phyloP scores from a whole-genome alignment of 768 basidiomycete species.

The Xerocomus potaroensis region DNA sequence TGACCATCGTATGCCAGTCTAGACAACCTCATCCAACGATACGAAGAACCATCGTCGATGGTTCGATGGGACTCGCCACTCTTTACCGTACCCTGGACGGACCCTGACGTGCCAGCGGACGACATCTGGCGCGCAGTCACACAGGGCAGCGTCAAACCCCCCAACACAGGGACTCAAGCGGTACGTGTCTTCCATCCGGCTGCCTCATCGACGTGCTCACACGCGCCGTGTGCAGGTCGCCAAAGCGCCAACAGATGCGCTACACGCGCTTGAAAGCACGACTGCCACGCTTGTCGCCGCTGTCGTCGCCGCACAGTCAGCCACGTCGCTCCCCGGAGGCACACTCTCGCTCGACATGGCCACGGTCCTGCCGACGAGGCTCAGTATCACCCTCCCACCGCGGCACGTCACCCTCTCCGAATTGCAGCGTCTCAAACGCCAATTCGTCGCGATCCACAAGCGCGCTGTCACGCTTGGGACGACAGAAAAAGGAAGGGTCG shows the following conservation, averaged over 20 bases:
- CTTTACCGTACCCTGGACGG: slow-evolving; percentile 77
- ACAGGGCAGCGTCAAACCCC: slow-evolving; percentile 76
- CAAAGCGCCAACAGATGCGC: slow-evolving; percentile 84
- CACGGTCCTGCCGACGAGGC: slow-evolving; percentile 36
- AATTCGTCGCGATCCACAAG: slow-evolving; percentile 87
- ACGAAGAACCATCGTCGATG: slow-evolving; percentile 96
- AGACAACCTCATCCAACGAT: slow-evolving; percentile 64
- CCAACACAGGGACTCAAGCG: slow-evolving; percentile 76
- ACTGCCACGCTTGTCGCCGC: slow-evolving; percentile 65
- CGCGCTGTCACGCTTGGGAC: slow-evolving; percentile 83
- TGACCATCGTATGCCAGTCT: not conserved
- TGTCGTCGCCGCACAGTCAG: slow-evolving; percentile 61
- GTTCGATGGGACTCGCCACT: slow-evolving; percentile 98
- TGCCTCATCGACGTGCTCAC: not conserved
- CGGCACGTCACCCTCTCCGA: slow-evolving; percentile 79
- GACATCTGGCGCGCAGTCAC: slow-evolving; percentile 81
- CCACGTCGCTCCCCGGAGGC: slow-evolving; percentile 46
- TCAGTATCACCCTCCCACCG: slow-evolving; percentile 58
- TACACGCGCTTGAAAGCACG: slow-evolving; percentile 80
- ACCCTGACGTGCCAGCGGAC: slow-evolving; percentile 57
- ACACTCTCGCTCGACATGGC: slow-evolving; percentile 29
- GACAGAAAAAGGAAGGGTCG: slow-evolving; percentile 69
- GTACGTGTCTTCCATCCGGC: slow-evolving; percentile 39
- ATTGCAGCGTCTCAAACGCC: slow-evolving; percentile 84
- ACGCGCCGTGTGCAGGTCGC: slow-evolving; percentile 53